Evolutionary conservation across 1,284 basidiomycete genomes (phyloP).

Genomic region (Ustilago tritici): DNA sequence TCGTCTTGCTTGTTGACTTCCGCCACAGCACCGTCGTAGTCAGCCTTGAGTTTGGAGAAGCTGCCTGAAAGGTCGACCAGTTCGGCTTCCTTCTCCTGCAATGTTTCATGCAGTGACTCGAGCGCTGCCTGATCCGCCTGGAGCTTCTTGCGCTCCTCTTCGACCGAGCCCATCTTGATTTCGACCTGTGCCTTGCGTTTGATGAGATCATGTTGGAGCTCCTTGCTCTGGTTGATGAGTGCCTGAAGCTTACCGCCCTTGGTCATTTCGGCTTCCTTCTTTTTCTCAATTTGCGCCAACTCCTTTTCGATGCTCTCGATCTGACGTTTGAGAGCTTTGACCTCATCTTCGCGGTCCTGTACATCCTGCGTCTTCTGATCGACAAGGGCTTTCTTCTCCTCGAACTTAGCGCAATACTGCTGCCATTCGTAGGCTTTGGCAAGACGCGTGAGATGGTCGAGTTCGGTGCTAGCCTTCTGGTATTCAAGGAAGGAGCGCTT

Average conservation of each 20-base stretch:
- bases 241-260: constrained; percentile 85
- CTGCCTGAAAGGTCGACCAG: constrained; percentile 41
- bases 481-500: constrained; percentile 90
- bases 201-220: constrained; percentile 84
- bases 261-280: constrained; percentile 74
- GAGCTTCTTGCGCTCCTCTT: constrained; percentile 82
- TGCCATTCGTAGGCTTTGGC: constrained; percentile 92
- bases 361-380: constrained; percentile 66
- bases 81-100: constrained; percentile 69
- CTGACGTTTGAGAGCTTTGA: constrained; percentile 64
- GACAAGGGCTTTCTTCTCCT: constrained; percentile 70
- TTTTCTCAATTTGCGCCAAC: constrained; percentile 71
- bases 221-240: constrained; percentile 82
- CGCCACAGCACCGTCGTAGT: constrained; percentile 77
- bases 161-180: constrained; percentile 81
- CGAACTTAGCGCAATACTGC: constrained; percentile 63
- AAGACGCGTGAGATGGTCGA: constrained; percentile 87
- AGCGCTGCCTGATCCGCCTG: constrained; percentile 74
- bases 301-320: constrained; percentile 72
- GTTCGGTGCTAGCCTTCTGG: constrained; percentile 87
- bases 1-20: constrained; percentile 84
- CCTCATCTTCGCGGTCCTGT: constrained; percentile 68
- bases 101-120: constrained; percentile 69
- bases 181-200: constrained; percentile 89
- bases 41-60: constrained; percentile 72